phyloP scores from a whole-genome alignment of 2,329 filamentous ascomycete species.

The Capronia epimyces region DNA sequence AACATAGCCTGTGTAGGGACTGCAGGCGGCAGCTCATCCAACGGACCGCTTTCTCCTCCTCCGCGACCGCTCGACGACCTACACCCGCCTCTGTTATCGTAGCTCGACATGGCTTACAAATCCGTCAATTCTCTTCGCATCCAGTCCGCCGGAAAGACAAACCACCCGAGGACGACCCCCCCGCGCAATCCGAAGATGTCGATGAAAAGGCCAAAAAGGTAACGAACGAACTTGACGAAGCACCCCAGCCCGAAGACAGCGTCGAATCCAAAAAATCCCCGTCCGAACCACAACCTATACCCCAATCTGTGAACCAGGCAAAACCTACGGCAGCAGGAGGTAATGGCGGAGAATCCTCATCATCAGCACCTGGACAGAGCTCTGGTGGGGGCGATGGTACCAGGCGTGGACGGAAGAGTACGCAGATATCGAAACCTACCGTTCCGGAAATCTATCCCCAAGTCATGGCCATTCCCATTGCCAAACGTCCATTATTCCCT shows the following conservation, averaged over 20 bases:
- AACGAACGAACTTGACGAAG: slow-evolving; percentile 37
- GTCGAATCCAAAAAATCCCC: slow-evolving; percentile 43
- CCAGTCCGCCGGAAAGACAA: slow-evolving; percentile 53
- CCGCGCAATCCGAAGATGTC: slow-evolving; percentile 35
- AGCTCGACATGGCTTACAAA: slow-evolving; percentile 26
- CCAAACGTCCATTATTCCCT: slow-evolving; percentile 86
- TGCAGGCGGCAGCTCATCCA: slow-evolving; percentile 25
- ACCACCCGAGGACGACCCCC: slow-evolving; percentile 42
- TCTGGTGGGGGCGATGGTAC: slow-evolving; percentile 48
- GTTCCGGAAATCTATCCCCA: slow-evolving; percentile 96
- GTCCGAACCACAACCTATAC: slow-evolving; percentile 42
- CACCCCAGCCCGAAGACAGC: slow-evolving; percentile 34
- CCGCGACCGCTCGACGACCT: slow-evolving; percentile 9
- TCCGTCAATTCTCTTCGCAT: slow-evolving; percentile 43
- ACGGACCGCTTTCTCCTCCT: slow-evolving; percentile 4
- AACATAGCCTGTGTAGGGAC: slow-evolving; percentile 33
- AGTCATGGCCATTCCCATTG: slow-evolving; percentile 94
- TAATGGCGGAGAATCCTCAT: slow-evolving; percentile 42
- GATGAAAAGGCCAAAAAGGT: slow-evolving; percentile 45
- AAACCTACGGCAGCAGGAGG: slow-evolving; percentile 36
- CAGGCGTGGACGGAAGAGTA: slow-evolving; percentile 63
- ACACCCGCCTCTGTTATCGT: slow-evolving; percentile 5
- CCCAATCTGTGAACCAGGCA: slow-evolving; percentile 39
- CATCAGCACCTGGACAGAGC: slow-evolving; percentile 41
- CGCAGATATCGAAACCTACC: slow-evolving; percentile 75